Percentiles rank a stretch among this genome's conserved stretches.
Conservation (phyloP, 1,139 yeast genomes). For the Hemisphaericaspora xylofermentans region DNA sequence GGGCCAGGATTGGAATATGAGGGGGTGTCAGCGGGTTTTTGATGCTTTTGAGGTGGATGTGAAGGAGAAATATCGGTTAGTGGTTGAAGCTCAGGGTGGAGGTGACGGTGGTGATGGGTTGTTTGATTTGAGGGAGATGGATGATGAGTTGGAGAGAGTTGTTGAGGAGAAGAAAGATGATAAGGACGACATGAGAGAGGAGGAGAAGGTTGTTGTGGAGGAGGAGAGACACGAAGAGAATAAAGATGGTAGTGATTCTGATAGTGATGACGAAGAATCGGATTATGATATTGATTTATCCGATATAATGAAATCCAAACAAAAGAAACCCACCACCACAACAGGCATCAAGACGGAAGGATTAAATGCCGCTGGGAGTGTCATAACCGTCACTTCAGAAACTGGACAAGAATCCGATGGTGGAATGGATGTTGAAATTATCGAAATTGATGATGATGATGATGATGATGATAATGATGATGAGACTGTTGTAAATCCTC, state of each 20-base stretch:
- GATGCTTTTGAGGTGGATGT: constrained; percentile 41
- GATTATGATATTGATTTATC: constrained; percentile 1
- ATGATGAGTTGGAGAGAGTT: constrained; percentile 8
- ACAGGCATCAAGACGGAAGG: too few relatives aligned
- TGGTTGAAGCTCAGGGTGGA: constrained; percentile 27
- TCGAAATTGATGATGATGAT: too few relatives aligned
- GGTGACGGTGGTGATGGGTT: constrained; percentile 18
- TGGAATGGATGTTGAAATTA: too few relatives aligned
- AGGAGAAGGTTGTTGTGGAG: constrained; percentile 9
- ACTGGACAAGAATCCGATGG: too few relatives aligned
- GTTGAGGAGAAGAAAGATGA: constrained; percentile 12
- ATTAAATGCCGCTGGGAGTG: too few relatives aligned
- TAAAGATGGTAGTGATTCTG: constrained; percentile 1
- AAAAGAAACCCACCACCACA: neutral
- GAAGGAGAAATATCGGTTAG: constrained; percentile 24
- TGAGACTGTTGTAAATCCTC: too few relatives aligned
- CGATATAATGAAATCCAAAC: constrained; percentile 1
- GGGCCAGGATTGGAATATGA: constrained; percentile 31
- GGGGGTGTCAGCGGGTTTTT: constrained; percentile 44
- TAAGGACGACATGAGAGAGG: constrained; percentile 12
- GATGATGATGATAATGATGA: too few relatives aligned
- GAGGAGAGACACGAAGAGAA: constrained; percentile 10
- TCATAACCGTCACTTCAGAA: too few relatives aligned
- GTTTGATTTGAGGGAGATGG: constrained; percentile 16
- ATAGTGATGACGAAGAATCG: neutral